Base-by-base conservation (phyloP, 2,329 filamentous ascomycete species). In the Cadophora sp. region DNA sequence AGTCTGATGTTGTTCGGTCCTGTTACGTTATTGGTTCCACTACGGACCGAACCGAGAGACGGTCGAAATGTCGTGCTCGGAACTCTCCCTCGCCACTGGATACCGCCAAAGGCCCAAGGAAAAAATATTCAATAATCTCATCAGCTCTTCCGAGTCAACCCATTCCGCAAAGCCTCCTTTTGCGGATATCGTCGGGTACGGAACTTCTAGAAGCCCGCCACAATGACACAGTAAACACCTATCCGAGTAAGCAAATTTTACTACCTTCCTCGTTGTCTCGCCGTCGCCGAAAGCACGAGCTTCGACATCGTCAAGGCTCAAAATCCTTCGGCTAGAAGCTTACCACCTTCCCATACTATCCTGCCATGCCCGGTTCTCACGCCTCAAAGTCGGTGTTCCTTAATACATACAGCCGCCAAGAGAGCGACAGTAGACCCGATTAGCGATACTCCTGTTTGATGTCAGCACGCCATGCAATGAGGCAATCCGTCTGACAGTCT, bases 401-500 rank as follows among this genome's bases (percentile, higher is more conserved):
- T 69, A 19, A 66, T 62, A 26, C 59, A 69, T 16, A 66, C 1
- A 26, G 67, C 64, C n/a, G 67, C 67, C 26, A 66, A 40, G 34
- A 69, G 55, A 6, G 67, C 51, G 11, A 67, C 61, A 6, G 66
- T 43, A 11, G 67, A 48, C 37, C 67, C 64, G 14, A 61, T 34
- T 14, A 69, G 46, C 9, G 67, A 69, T n/a, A 69, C 60, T 12
- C 64, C 67, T 69, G 37, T 40, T 29, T 27, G 1, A 7, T 34
- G 16, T 14, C 24, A 62, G 37, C 27, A 51, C 24, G 40, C 46
- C 37, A 40, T 62, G 27, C 46, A 62, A 22, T 34, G 40, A 37
- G 16, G 34, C 55, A 46, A 53, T 37, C 12, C 2, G 34, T n/a
- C 46, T 24, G 16, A 26, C 27, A 37, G 72, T 22, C 79, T 81